These are phyloP conservation scores for Dicorynia guianensis DNA, from an alignment of 306 rosid genomes.

Conservation along the genomic window DNA sequence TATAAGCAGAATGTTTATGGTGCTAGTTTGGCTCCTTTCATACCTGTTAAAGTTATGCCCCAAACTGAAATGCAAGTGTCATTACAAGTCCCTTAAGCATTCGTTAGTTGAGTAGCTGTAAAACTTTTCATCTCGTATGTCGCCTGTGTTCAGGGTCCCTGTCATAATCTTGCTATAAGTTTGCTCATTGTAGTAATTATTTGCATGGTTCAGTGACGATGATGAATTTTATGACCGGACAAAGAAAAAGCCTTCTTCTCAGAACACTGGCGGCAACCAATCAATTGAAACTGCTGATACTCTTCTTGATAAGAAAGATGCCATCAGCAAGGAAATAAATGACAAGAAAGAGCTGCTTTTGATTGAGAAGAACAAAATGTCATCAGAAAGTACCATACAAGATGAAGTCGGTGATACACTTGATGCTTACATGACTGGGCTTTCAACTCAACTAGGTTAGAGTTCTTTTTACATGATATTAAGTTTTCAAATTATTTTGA, in stretches of 20 bases:
- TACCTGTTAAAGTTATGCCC: conserved; percentile 19
- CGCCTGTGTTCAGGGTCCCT: neutral
- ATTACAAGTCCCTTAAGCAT: neutral
- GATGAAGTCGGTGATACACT: conserved; percentile 72
- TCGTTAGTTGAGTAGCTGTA: neutral
- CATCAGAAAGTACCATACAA: conserved; percentile 48
- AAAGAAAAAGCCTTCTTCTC: conserved; percentile 63
- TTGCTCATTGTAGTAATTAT: conserved; percentile 22
- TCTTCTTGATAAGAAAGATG: conserved; percentile 90
- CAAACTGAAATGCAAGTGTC: conserved; percentile 16
- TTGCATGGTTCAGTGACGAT: conserved; percentile 69
- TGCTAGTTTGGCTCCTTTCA: conserved; percentile 1
- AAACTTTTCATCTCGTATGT: neutral
- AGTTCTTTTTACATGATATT: conserved; percentile 28
- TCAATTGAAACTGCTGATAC: conserved; percentile 90
- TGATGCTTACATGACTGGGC: conserved; percentile 94
- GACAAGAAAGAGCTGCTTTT: conserved; percentile 67
- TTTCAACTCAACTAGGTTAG: conserved; percentile 92
- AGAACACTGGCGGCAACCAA: conserved; percentile 63
- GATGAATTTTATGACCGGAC: conserved; percentile 98
- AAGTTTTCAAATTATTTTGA: conserved; percentile 12
- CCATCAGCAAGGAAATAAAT: conserved; percentile 66
- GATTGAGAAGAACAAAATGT: conserved; percentile 62
- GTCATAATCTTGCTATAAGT: neutral
- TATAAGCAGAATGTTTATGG: neutral